phyloP scores from a whole-genome alignment of 2,329 filamentous ascomycete species.

The Arthrobotrys sinensis region DNA sequence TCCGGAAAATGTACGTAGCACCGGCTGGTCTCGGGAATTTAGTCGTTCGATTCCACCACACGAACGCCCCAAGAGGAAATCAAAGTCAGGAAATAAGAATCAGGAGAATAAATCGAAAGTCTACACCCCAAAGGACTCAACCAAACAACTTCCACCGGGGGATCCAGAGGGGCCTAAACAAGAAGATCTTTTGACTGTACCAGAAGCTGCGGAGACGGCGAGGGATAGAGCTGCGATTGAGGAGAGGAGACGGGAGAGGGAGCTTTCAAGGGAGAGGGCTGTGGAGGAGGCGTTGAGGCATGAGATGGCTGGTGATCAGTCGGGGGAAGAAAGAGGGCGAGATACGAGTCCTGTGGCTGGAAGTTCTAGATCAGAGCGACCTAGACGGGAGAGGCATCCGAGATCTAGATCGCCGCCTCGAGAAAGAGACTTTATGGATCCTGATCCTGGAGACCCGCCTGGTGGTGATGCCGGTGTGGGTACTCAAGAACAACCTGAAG shows the following conservation, averaged over 20 bases:
- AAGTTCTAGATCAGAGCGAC: neutral
- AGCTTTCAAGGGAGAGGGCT: neutral
- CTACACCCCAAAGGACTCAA: neutral
- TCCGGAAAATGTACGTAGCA: neutral
- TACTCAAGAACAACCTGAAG: neutral
- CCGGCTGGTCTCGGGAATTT: no score
- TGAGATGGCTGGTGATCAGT: neutral
- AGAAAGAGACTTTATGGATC: neutral
- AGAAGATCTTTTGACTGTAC: neutral
- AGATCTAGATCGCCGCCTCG: constrained; percentile 1
- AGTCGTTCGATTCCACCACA: no score
- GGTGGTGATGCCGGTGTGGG: neutral
- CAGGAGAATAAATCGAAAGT: neutral
- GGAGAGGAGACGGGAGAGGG: neutral
- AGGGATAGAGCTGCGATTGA: neutral
- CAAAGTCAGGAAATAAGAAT: no score
- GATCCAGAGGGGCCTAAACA: neutral
- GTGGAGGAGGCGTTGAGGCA: neutral
- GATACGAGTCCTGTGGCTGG: neutral
- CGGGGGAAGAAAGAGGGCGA: neutral
- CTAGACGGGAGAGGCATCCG: neutral
- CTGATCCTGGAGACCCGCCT: neutral
- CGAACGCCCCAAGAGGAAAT: neutral
- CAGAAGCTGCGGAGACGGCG: neutral
- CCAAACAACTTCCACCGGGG: neutral